Conservation (phyloP, 441 rosid genomes). For the Pelargonium australe region DNA sequence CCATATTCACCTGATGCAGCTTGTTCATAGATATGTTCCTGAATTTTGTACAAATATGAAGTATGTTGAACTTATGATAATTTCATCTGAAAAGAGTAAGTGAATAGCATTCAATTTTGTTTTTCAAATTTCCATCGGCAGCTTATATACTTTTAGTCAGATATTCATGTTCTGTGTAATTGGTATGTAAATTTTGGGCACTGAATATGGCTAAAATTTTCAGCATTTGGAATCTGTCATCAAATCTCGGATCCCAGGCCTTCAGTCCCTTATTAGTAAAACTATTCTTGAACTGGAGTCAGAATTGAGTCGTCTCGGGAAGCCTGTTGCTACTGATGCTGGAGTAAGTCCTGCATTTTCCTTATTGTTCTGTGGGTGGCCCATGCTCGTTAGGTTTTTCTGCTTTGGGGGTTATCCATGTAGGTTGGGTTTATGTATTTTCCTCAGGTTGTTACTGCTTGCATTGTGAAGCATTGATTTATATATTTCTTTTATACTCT, state of each 20-base stretch:
- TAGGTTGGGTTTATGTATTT: too few species aligned
- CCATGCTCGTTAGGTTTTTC: not conserved
- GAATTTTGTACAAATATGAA: not conserved
- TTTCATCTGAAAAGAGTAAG: not conserved
- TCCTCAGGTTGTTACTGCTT: too few species aligned
- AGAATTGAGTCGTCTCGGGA: conserved; percentile 82
- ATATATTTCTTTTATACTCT: too few species aligned
- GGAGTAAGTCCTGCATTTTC: conserved; percentile 48
- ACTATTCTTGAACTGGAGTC: conserved; percentile 74
- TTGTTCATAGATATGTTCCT: not conserved
- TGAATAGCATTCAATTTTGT: not conserved
- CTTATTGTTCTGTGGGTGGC: conserved; percentile 14
- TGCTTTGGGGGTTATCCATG: not conserved
- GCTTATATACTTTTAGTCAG: not conserved
- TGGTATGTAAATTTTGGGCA: conserved; percentile 3
- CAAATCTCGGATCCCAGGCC: conserved; percentile 87
- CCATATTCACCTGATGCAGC: not conserved
- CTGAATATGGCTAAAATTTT: conserved; percentile 24
- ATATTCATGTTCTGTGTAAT: not conserved
- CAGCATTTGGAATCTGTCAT: conserved; percentile 96
- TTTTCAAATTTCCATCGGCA: not conserved
- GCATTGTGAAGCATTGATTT: too few species aligned
- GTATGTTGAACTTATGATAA: not conserved
- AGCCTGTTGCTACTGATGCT: conserved; percentile 84
- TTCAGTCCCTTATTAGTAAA: conserved; percentile 76